Base-by-base conservation (phyloP, 805 yeast genomes). In the Kregervanrija fluxuum region DNA sequence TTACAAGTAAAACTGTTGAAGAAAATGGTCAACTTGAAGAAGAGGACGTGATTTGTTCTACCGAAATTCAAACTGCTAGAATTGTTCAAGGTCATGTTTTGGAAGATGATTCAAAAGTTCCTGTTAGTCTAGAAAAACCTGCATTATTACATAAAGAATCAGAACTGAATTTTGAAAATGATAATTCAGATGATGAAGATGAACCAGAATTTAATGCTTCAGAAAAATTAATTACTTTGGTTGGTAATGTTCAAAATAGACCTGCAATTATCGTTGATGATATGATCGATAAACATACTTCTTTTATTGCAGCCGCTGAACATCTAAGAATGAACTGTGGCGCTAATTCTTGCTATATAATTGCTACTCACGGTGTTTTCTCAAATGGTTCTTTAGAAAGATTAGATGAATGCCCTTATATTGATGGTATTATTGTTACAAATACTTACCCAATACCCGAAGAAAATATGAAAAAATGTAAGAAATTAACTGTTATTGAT, bases 271-370 rank as follows among this genome's bases (percentile, higher is more conserved):
- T 93, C 48, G 73, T 93, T 47, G 99, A 93, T 67, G 99, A 93
- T 63, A 87, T 93, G 95, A 84, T 93, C 56, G 99, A 93, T 62
- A 88, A 93, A 62, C 96, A 96, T 38, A 82, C 83, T 51, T 80
- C 95, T 9, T 91, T 90, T 61, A 85, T 93, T 51, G 91, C 97
- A 30, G 99, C 99, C 37, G 99, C 99, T 32, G 99, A 93, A 68
- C 99, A 93, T 68, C 79, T 95, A 63, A 78, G 95, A 53, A 73
- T 86, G 66, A 91, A 90, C 66, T 93, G 99, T 69, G 99, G 99
- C 46, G 99, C 99, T 48, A 84, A 82, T 56, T 75, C 79, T 47
- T 96, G 93, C 28, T 86, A 84, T 56, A 80, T 93, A 17, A 80
- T 93, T 48, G 98, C 96, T 12, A 91, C 98, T 4, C 99, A 93